Evolutionary conservation across 2,329 filamentous ascomycete species (phyloP).

Genomic region (Truncatella angustata): DNA sequence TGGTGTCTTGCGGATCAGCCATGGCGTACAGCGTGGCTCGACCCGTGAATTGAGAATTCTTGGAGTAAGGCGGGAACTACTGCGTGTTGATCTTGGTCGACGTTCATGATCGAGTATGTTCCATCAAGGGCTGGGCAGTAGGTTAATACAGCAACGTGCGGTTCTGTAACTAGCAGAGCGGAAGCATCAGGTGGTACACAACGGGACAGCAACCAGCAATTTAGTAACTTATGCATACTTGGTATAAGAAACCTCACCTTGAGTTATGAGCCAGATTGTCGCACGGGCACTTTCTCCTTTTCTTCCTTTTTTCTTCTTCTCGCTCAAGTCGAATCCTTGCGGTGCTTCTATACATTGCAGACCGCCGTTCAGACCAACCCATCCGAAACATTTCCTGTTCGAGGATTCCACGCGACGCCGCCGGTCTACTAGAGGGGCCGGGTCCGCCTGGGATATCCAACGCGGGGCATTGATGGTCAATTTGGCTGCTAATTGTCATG

Average conservation of each 20-base stretch:
- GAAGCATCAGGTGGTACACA: too few relatives aligned
- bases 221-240: too few relatives aligned
- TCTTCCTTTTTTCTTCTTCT: too few relatives aligned
- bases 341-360: too few relatives aligned
- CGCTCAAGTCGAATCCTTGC: too few relatives aligned
- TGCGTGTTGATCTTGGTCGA: neutral
- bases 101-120: neutral
- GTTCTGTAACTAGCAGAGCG: too few relatives aligned
- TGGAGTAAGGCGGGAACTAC: neutral
- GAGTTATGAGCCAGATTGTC: too few relatives aligned
- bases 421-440: neutral
- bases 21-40: neutral
- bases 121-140: neutral
- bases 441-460: neutral
- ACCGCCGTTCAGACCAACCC: neutral
- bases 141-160: too few relatives aligned
- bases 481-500: neutral
- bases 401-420: neutral
- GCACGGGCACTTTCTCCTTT: too few relatives aligned
- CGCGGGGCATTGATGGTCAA: neutral
- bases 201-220: too few relatives aligned
- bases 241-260: too few relatives aligned
- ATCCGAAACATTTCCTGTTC: conserved; percentile 1
- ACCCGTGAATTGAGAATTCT: neutral
- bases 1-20: neutral